A percentile compares a stretch with the other conserved stretches of the same genome.
Conservation (phyloP, 2,329 filamentous ascomycete genomes). For the Colletotrichum tamarilloi region DNA sequence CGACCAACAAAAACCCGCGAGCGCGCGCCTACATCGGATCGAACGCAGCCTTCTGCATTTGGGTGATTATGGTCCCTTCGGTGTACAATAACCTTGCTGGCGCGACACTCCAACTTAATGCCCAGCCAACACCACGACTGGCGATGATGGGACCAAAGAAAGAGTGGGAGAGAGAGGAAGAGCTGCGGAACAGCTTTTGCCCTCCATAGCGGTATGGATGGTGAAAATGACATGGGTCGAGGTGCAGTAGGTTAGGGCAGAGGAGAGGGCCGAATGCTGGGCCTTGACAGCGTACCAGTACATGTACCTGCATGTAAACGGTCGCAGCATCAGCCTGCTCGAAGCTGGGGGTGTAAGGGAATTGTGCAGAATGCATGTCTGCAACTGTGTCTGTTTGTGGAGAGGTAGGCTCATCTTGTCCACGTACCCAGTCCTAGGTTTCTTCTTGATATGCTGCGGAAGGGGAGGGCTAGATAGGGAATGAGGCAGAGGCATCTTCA, state of each 20-base stretch:
- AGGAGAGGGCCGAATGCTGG: slow-evolving; percentile 20
- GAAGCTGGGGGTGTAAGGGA: slow-evolving; percentile 2
- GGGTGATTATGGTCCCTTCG: background rate
- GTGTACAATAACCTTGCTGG: slow-evolving; percentile 10
- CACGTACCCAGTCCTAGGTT: background rate
- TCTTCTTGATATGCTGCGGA: background rate
- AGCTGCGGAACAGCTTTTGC: background rate
- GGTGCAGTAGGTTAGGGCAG: slow-evolving; percentile 22
- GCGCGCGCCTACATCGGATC: slow-evolving; percentile 3
- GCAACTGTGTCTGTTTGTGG: background rate
- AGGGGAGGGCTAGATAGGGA: background rate
- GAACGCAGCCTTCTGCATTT: slow-evolving; percentile 12
- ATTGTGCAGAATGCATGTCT: slow-evolving; percentile 9
- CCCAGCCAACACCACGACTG: slow-evolving; percentile 26
- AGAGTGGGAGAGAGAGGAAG: background rate
- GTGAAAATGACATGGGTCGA: slow-evolving; percentile 21
- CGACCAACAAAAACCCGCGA: slow-evolving; percentile 10
- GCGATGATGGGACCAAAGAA: slow-evolving; percentile 2
- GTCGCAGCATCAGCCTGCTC: slow-evolving; percentile 13
- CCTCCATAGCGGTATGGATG: slow-evolving; percentile 2
- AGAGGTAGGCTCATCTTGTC: background rate
- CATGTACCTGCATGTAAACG: slow-evolving; percentile 31
- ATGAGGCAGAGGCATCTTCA: background rate
- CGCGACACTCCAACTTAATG: slow-evolving; percentile 10
- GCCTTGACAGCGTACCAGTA: slow-evolving; percentile 28